Evolutionary conservation across 208 protist genomes (phyloP).

Genomic region (Acanthamoeba royreba): DNA sequence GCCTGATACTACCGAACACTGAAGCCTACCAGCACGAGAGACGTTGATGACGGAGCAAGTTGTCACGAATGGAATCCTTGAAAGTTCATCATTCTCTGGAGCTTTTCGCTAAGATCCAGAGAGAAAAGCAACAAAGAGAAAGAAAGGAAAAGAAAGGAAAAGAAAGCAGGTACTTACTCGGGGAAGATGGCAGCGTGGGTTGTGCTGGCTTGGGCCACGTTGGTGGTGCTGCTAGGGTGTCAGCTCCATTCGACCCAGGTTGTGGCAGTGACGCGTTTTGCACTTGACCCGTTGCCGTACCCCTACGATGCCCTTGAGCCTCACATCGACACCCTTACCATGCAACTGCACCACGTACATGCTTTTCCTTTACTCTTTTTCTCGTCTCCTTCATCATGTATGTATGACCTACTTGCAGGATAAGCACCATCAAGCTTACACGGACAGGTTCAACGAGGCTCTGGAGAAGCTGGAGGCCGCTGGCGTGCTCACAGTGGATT

Average conservation of each 20-base stretch:
- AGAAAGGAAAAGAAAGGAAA: too few species aligned
- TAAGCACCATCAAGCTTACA: slow-evolving; percentile 5
- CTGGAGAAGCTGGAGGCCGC: background rate
- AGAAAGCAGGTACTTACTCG: too few species aligned
- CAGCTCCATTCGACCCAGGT: background rate
- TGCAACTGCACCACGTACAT: slow-evolving; percentile 51
- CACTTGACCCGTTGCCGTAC: slow-evolving; percentile 29
- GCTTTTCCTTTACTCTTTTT: background rate
- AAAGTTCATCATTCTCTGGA: too few species aligned
- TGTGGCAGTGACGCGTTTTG: background rate
- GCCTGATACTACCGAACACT: too few species aligned
- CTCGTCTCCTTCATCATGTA: background rate
- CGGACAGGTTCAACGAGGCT: background rate
- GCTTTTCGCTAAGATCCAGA: too few species aligned
- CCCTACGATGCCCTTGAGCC: slow-evolving; percentile 41
- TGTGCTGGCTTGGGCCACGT: background rate
- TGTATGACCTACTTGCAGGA: background rate
- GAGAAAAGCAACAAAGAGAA: too few species aligned
- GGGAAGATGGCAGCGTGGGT: too few species aligned
- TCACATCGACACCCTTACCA: slow-evolving; percentile 41
- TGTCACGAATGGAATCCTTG: too few species aligned
- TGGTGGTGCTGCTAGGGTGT: background rate
- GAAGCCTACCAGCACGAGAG: too few species aligned
- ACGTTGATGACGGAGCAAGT: too few species aligned
- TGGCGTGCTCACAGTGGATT: background rate